These are phyloP conservation scores for Pisolithus albus DNA, from an alignment of 768 basidiomycete species.

Conservation along the genomic window DNA sequence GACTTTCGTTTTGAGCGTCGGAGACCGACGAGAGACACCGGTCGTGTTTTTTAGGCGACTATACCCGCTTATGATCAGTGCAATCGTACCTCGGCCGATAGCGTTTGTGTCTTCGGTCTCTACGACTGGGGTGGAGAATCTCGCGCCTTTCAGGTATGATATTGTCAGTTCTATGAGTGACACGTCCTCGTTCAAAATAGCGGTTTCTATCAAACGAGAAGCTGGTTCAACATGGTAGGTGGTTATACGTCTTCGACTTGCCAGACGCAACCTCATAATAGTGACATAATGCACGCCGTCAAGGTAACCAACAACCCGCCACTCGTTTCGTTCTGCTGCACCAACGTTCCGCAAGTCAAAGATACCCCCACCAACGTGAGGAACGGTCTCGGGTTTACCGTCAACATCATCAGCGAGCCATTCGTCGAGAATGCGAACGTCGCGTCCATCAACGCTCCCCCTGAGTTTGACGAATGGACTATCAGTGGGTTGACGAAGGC, in stretches of 20 bases:
- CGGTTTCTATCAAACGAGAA: background rate
- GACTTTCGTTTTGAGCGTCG: background rate
- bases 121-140: conserved; percentile 29
- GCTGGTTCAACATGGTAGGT: conserved; percentile 26
- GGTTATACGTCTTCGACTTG: background rate
- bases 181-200: background rate
- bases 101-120: conserved; percentile 37
- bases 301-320: conserved; percentile 20
- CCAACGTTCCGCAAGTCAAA: conserved; percentile 19
- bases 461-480: conserved; percentile 34
- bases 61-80: conserved; percentile 32
- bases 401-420: conserved; percentile 53
- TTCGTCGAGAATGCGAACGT: conserved; percentile 35
- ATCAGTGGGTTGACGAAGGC: conserved; percentile 37
- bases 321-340: conserved; percentile 33
- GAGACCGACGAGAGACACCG: too few species aligned
- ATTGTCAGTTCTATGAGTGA: background rate
- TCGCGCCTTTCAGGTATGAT: conserved; percentile 37
- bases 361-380: conserved; percentile 45
- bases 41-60: conserved; percentile 12
- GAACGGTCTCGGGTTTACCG: conserved; percentile 40
- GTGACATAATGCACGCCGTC: too few species aligned
- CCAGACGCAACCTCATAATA: too few species aligned
- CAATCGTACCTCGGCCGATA: conserved; percentile 39
- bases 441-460: conserved; percentile 32